Evolutionary conservation across 2,329 filamentous ascomycete species (phyloP).

Genomic region (Monilinia laxa): DNA sequence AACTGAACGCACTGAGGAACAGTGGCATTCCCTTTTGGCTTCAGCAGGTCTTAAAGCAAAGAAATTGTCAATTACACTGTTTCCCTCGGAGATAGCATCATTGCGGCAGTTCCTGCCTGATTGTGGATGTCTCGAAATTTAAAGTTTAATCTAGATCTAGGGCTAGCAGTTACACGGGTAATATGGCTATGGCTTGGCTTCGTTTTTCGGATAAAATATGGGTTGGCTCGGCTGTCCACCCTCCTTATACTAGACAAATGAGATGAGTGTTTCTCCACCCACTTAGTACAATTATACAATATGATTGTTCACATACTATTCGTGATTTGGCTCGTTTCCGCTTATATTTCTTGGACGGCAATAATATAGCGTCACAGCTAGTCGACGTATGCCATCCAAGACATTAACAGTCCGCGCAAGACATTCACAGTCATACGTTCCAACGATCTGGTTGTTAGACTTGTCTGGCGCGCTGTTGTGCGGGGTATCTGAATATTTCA

Average conservation of each 20-base stretch:
- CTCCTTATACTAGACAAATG: background rate
- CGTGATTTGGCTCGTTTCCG: background rate
- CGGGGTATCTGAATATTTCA: background rate
- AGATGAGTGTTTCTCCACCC: background rate
- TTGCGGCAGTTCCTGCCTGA: background rate
- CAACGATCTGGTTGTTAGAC: background rate
- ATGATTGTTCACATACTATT: background rate
- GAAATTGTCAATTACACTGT: background rate
- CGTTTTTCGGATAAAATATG: background rate
- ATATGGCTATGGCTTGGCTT: background rate
- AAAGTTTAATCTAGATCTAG: background rate
- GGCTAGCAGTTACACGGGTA: background rate
- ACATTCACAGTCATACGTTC: background rate
- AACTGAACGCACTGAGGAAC: slow-evolving; percentile 40
- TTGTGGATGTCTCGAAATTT: background rate
- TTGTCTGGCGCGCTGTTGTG: background rate
- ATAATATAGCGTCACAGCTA: background rate
- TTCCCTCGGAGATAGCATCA: slow-evolving; percentile 15
- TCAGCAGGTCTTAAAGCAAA: background rate
- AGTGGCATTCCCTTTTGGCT: slow-evolving; percentile 14
- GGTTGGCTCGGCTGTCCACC: background rate
- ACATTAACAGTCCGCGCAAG: background rate
- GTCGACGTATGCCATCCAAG: background rate
- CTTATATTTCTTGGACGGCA: background rate
- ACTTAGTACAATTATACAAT: background rate